phyloP scores from a whole-genome alignment of 768 basidiomycete genomes.

The Phallus indusiatus region DNA sequence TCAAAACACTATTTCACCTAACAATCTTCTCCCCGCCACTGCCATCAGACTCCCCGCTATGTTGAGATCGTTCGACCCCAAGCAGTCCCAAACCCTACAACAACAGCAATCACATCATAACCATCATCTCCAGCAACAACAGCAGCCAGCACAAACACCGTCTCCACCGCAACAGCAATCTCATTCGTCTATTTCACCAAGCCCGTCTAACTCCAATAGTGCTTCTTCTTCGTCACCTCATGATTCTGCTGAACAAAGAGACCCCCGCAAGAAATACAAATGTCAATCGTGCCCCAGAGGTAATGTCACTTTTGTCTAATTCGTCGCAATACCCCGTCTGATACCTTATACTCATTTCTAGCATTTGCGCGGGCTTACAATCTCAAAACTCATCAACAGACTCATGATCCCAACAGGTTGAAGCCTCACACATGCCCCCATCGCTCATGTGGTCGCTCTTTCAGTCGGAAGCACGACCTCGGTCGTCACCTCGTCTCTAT shows the following conservation, averaged over 20 bases:
- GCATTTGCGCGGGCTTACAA: conserved; percentile 93
- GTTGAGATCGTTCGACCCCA: background rate
- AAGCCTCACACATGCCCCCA: conserved; percentile 89
- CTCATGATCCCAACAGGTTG: conserved; percentile 84
- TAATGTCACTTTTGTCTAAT: conserved; percentile 21
- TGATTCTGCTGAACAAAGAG: conserved; percentile 34
- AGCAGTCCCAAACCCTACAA: background rate
- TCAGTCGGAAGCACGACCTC: conserved; percentile 90
- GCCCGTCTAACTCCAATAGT: background rate
- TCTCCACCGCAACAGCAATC: background rate
- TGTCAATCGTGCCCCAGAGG: conserved; percentile 69
- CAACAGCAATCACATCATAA: no score
- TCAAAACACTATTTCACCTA: conserved; percentile 8
- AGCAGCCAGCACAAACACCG: background rate
- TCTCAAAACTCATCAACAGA: conserved; percentile 90
- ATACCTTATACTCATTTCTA: conserved; percentile 20
- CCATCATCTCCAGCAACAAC: no score
- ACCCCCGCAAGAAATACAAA: conserved; percentile 71
- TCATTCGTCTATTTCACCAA: conserved; percentile 2
- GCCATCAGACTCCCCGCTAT: background rate
- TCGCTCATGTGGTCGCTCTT: conserved; percentile 76
- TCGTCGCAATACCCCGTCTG: conserved; percentile 6
- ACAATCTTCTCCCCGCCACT: conserved; percentile 1
- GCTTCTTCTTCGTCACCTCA: conserved; percentile 33
- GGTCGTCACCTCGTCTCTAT: conserved; percentile 84